Conservation (phyloP, 768 basidiomycete genomes). For the Suillus luteus region DNA sequence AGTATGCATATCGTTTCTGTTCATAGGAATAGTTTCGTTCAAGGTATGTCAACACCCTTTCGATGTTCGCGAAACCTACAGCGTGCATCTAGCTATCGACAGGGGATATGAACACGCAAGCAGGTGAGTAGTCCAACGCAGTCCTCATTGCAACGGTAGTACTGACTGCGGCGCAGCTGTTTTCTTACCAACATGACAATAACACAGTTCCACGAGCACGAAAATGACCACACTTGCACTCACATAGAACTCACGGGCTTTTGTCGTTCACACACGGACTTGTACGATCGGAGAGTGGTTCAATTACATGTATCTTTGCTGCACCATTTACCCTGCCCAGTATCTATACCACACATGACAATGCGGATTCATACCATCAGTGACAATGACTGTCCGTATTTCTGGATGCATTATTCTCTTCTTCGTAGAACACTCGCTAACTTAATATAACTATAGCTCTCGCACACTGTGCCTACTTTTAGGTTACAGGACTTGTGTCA, state of each 20-base stretch:
- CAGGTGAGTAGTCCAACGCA: conserved; percentile 49
- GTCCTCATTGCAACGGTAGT: conserved; percentile 4
- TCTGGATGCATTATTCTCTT: conserved; percentile 8
- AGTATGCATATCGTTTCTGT: conserved; percentile 73
- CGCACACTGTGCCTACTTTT: neutral
- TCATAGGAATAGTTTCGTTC: conserved; percentile 83
- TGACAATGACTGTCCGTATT: conserved; percentile 23
- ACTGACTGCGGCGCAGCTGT: conserved; percentile 41
- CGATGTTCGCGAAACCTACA: conserved; percentile 11
- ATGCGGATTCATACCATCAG: conserved; percentile 13
- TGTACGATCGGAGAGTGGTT: conserved; percentile 23
- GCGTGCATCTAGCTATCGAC: conserved; percentile 36
- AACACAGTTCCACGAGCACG: neutral
- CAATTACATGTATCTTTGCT: conserved; percentile 28
- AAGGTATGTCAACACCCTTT: conserved; percentile 49
- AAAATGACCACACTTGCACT: conserved; percentile 5
- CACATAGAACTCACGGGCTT: conserved; percentile 6
- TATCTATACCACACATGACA: conserved; percentile 33
- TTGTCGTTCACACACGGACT: conserved; percentile 14
- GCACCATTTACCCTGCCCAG: conserved; percentile 18
- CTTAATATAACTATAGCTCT: conserved; percentile 33
- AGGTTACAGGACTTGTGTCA: neutral
- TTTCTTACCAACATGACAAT: conserved; percentile 60
- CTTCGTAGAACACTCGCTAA: conserved; percentile 24
- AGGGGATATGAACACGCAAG: conserved; percentile 57